phyloP scores from a whole-genome alignment of 192 early-diverging fungal species.

The Entophlyctis helioformis region DNA sequence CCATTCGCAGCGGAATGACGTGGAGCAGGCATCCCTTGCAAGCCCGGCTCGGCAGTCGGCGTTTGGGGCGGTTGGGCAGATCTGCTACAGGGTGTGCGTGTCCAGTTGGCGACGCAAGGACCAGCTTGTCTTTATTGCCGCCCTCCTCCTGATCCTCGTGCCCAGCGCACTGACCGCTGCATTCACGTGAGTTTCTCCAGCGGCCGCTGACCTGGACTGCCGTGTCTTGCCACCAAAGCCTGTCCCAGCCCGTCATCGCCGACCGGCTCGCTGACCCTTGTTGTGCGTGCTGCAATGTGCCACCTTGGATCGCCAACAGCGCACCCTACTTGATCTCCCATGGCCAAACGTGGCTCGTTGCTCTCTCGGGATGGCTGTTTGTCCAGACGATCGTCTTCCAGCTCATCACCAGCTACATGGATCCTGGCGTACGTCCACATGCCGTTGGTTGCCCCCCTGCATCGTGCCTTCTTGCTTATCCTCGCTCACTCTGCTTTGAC shows the following conservation, averaged over 20 bases:
- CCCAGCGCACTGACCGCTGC: conserved; percentile 8
- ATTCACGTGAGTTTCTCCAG: conserved; percentile 19
- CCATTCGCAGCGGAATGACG: too few species aligned
- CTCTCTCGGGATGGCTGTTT: conserved; percentile 22
- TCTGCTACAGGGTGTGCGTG: too few species aligned
- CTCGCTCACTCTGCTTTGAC: neutral
- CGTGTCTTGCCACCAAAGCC: too few species aligned
- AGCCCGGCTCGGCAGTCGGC: too few species aligned
- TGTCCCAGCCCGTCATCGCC: too few species aligned
- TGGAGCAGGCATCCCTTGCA: too few species aligned
- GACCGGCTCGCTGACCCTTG: neutral
- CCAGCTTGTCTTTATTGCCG: conserved; percentile 12
- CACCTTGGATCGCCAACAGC: conserved; percentile 2
- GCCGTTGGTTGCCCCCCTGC: neutral
- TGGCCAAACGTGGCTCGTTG: conserved; percentile 1
- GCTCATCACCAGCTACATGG: conserved; percentile 21
- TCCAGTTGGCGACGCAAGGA: conserved; percentile 6
- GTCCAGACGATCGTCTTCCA: conserved; percentile 9
- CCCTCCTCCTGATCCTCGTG: conserved; percentile 12
- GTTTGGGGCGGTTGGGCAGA: too few species aligned
- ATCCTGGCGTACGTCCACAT: conserved; percentile 24
- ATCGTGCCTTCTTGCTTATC: neutral
- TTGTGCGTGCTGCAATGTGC: neutral
- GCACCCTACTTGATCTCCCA: conserved; percentile 2
- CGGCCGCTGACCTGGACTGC: too few species aligned